These are phyloP conservation scores for Telopea speciosissima DNA, from an alignment of 177 flowering plant species.

Conservation along the genomic window DNA sequence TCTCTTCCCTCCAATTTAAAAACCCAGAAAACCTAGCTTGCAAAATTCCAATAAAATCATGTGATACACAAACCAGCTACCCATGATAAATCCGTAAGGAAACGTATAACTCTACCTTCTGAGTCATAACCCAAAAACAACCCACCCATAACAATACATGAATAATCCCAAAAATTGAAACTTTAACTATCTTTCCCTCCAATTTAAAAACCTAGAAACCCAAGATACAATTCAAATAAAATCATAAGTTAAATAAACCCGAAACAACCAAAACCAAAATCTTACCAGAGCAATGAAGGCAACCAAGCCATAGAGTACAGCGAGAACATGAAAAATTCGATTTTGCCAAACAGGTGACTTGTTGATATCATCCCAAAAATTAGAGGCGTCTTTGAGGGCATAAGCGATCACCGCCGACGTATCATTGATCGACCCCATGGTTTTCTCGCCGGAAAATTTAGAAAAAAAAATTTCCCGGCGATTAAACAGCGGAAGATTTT, in stretches of 20 bases:
- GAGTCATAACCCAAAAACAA: too few relatives aligned
- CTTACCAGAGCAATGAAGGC: conserved; percentile 68
- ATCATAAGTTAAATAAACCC: background rate
- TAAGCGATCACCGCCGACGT: conserved; percentile 28
- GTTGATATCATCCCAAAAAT: conserved; percentile 78
- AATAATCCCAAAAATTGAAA: too few relatives aligned
- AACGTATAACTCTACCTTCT: too few relatives aligned
- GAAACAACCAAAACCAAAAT: conserved; percentile 1
- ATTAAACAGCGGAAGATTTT: background rate
- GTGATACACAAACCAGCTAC: too few relatives aligned
- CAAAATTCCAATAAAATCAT: too few relatives aligned
- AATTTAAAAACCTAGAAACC: background rate
- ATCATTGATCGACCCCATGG: conserved; percentile 12
- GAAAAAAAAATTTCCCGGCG: conserved; percentile 10
- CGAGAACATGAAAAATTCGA: conserved; percentile 65
- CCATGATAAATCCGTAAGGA: too few relatives aligned
- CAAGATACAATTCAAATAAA: background rate
- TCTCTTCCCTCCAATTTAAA: too few relatives aligned
- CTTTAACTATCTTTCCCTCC: background rate
- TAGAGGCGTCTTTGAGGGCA: conserved; percentile 35
- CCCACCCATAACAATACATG: too few relatives aligned
- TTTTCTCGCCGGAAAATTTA: conserved; percentile 4
- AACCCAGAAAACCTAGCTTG: too few relatives aligned
- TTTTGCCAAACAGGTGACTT: conserved; percentile 67
- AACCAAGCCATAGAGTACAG: conserved; percentile 69